Base-by-base conservation (phyloP, 2,329 filamentous ascomycete genomes). In the Didymella keratinophila region DNA sequence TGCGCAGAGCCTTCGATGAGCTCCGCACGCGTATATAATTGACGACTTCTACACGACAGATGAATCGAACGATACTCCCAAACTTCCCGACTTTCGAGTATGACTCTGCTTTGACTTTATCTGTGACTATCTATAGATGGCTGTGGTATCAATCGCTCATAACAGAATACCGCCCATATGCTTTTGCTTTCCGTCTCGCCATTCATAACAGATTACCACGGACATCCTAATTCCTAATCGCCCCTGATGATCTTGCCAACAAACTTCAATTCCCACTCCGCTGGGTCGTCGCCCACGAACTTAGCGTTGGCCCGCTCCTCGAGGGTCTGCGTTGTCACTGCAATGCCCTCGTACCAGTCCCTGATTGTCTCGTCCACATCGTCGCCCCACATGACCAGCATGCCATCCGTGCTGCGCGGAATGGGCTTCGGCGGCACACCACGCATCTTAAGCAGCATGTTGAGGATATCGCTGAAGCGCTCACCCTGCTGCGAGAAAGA, bases 371-470 rank as follows among this genome's bases (percentile, higher is more conserved):
- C 71, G 30, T 76, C 69, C 1, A 58, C 66, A 52, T 74, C 68
- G 9, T 75, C 72, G 23, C 66, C 69, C 69, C 70, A 73, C 36
- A 75, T 65, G 14, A 73, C 66, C 5, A 80, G 65, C 37, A 74
- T 68, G 36, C 76, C 73, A 45, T 79, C 72, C 11, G 67, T 61
- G 36, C 62, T 60, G n/a, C 71, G 60, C 3, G 69, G 54, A 5
- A 70, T 59, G 4, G 76, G 78, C 49, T 76, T 78, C 0, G 80
- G 80, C 4, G 78, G 78, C 4, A 82, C 75, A 12, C 75, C 77
- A 7, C 86, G 83, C 81, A 87, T 86, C 62, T 83, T 83, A 46
- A 87, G 75, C 30, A 87, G 74, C 78, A 85, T 86, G 56, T 82
- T 79, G 4, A 87, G 73, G 30, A 87, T 82, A 50, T 85, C 81